These are phyloP conservation scores for Saccharomycopsis babjevae DNA, from an alignment of 805 yeast genomes.

Conservation along the genomic window DNA sequence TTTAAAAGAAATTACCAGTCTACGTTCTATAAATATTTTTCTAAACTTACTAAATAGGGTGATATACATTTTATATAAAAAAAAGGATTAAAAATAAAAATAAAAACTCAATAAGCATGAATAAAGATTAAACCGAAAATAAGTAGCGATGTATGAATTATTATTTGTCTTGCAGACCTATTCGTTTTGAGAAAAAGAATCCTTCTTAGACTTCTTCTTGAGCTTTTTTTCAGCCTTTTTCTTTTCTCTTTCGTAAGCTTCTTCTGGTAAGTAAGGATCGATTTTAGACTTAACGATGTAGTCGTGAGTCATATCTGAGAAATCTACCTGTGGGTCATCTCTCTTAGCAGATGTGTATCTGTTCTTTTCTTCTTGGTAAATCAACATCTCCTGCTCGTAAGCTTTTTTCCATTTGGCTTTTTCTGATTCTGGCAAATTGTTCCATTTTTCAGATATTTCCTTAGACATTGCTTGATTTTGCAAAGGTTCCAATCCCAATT, in stretches of 20 bases:
- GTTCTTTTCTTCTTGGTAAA: slow-evolving; percentile 36
- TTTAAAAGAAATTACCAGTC: too few species aligned
- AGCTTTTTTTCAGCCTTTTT: slow-evolving; percentile 8
- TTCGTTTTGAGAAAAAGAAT: not conserved
- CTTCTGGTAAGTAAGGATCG: slow-evolving; percentile 13
- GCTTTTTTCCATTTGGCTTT: slow-evolving; percentile 62
- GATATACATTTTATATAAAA: not conserved
- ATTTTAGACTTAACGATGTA: slow-evolving; percentile 11
- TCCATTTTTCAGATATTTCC: slow-evolving; percentile 75
- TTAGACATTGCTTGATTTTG: slow-evolving; percentile 71
- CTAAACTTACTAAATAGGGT: not conserved
- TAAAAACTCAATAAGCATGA: not conserved
- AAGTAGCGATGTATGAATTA: not conserved
- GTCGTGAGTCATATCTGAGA: slow-evolving; percentile 9
- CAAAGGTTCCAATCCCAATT: slow-evolving; percentile 49
- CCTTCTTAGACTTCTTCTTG: slow-evolving; percentile 3
- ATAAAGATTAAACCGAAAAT: not conserved
- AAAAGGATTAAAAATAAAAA: not conserved
- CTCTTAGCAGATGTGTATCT: slow-evolving; percentile 32
- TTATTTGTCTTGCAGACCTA: not conserved
- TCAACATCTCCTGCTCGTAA: slow-evolving; percentile 34
- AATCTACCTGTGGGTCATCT: slow-evolving; percentile 10
- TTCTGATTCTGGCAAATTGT: slow-evolving; percentile 54
- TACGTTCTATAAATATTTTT: not conserved
- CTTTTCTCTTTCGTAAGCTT: slow-evolving; percentile 4